Conservation (phyloP, 805 yeast species). For the Komagataella phaffii region DNA sequence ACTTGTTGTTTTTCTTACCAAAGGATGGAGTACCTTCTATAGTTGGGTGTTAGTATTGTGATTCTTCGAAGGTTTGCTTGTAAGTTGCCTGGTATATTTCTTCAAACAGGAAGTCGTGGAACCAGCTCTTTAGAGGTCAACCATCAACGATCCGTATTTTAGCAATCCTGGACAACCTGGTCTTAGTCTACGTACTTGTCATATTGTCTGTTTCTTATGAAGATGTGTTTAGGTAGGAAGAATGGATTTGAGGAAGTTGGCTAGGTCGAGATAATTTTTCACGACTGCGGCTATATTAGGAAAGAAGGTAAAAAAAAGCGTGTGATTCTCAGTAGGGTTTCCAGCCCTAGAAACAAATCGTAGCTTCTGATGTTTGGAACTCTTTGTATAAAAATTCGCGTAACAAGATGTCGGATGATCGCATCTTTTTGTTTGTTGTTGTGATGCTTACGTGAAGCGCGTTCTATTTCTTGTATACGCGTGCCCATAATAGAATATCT, state of each 20-base stretch:
- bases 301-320: not conserved
- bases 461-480: not conserved
- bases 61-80: not conserved
- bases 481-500: not conserved
- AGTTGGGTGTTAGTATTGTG: conserved; percentile 19
- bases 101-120: not conserved
- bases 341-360: not conserved
- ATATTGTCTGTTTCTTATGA: not conserved
- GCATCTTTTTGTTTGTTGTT: not conserved
- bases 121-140: not conserved
- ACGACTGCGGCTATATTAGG: not conserved
- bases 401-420: not conserved
- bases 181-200: not conserved
- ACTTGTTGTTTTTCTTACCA: conserved; percentile 99
- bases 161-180: not conserved
- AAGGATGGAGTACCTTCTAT: conserved; percentile 99
- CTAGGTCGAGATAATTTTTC: not conserved
- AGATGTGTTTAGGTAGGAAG: not conserved
- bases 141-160: not conserved
- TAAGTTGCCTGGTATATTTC: not conserved
- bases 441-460: not conserved
- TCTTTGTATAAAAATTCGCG: not conserved
- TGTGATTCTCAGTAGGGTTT: not conserved
- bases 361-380: no score
- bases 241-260: not conserved